Base-by-base conservation (phyloP, 2,329 filamentous ascomycete genomes). In the Colletotrichum liaoningense region DNA sequence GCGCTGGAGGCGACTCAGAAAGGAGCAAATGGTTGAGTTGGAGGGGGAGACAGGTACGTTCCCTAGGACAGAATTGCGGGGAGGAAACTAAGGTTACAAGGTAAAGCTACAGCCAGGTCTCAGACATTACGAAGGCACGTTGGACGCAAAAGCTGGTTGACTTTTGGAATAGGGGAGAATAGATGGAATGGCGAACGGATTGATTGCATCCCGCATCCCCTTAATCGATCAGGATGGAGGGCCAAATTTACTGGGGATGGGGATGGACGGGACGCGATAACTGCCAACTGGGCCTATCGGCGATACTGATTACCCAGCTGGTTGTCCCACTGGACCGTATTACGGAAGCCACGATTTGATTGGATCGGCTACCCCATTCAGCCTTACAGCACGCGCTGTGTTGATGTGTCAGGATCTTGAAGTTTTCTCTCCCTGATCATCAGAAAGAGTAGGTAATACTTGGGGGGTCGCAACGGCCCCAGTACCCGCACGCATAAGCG, bases 361-460 rank as follows among this genome's bases (percentile, higher is more conserved):
- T 72, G 70, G 70, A 8, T 54, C 54, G 33, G 42, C 49, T 59
- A n/a, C 54, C 30, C 14, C 7, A 52, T n/a, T 72, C 70, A 72
- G 70, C 70, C 70, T 72, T 72, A 72, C 24, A 35, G 56, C 56
- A 46, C 42, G 24, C 26, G 49, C 58, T 63, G 69, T 26, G 69
- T 38, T 68, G 69, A 62, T 54, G 60, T 42, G 30, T 42, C n/a
- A 54, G 26, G 33, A 52, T 35, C 28, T 33, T 30, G 52, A 54
- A 52, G 60, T 54, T 63, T 63, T 63, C 46, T 46, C 46, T 49
- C 8, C 7, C 19, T 49, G 42, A 49, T 49, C 19, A 49, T n/a
- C 42, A 22, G 42, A 22, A n/a, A 49, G 19, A 22, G 42, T 11
- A 49, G 42, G 19, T 22, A 49, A 49, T 22, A 22, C 16, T 42